Evolutionary conservation across 2,329 filamentous ascomycete genomes (phyloP), one percentile per base, ranked within the genome.

Genomic region (Curvularia lunata): DNA sequence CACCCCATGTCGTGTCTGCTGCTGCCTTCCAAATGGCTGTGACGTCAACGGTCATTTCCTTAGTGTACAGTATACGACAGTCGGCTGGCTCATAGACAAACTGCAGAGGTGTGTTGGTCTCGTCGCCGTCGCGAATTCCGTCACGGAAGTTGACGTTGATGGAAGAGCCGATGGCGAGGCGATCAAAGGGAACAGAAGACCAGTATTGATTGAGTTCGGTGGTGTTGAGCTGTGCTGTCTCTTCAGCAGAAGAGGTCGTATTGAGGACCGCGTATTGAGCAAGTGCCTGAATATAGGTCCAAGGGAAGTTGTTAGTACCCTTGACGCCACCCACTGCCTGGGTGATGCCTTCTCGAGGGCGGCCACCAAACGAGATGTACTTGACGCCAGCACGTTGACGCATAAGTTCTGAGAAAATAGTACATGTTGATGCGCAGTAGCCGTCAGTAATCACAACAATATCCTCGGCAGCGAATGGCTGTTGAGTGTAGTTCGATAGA

Each of bases 31-130:
- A 89, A 25, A 85, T 77, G 7, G 77, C 79, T 1, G 79, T 79
- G 2, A 84, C 79, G 58, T 86, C 80, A 12, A 79, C 75, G 16
- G 85, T 75, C 76, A 86, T 88, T 7, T 80, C 76, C 48, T 80
- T 74, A 0, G 87, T 89, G 61, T 84, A 88, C 64, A 84, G 85
- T 23, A 88, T 76, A 3, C 85, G 79, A 67, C 87, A 89, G 64
- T 89, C 84, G 0, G 87, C 82, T 1, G 84, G 78, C 67, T 88
- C 83, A 61, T 86, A 86, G 3, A 84, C 76, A 67, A 88, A 89
- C 54, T 90, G 87, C 12, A 84, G 68, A n/a, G 86, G 83, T 0
- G 78, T 75, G 19, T 80, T 66, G 3, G 54, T 62, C 48, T 70
- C 65, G 30, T 82, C 80, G 27, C 76, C 77, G 5, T 79, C 74